Percentiles rank a stretch among this genome's conserved stretches.
Conservation (phyloP, 1,284 basidiomycete species). For the Vanrija pseudolonga region DNA sequence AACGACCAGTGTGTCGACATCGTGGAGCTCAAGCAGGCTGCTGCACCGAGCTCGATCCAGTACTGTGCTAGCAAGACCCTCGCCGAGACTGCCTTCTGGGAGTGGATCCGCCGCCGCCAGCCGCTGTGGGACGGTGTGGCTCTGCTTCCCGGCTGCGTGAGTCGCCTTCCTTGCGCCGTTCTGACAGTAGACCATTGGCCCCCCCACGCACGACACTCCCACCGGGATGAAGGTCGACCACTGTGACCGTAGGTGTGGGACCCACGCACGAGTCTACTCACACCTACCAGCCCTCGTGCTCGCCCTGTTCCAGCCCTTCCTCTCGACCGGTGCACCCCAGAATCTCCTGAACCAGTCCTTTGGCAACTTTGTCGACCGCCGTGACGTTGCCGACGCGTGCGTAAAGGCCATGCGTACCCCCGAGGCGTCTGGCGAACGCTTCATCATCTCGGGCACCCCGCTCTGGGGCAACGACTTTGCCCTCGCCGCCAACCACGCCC, state of each 20-base stretch:
- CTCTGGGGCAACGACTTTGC: slow-evolving; percentile 33
- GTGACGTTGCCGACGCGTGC: slow-evolving; percentile 27
- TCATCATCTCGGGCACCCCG: slow-evolving; percentile 53
- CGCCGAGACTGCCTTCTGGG: slow-evolving; percentile 54
- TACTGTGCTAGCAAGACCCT: slow-evolving; percentile 58
- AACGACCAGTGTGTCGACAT: background rate
- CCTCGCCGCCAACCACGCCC: slow-evolving; percentile 9
- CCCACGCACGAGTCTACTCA: no score
- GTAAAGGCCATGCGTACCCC: background rate
- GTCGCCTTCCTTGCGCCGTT: slow-evolving; percentile 52
- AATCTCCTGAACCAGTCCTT: slow-evolving; percentile 32
- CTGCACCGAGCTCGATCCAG: slow-evolving; percentile 52
- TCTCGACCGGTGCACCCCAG: slow-evolving; percentile 15
- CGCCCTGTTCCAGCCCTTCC: background rate
- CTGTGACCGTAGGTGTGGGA: no score
- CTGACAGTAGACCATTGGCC: slow-evolving; percentile 28
- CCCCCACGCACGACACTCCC: background rate
- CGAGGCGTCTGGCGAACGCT: slow-evolving; percentile 58
- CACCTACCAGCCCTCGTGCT: no score
- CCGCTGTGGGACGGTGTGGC: slow-evolving; percentile 56
- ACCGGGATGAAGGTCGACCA: background rate
- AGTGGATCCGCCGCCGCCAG: slow-evolving; percentile 57
- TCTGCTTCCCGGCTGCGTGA: slow-evolving; percentile 56
- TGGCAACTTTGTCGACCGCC: slow-evolving; percentile 57
- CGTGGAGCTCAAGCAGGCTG: slow-evolving; percentile 44